Evolutionary conservation across 495 filamentous ascomycete genomes (phyloP).

Genomic region (Copromyces sp.): DNA sequence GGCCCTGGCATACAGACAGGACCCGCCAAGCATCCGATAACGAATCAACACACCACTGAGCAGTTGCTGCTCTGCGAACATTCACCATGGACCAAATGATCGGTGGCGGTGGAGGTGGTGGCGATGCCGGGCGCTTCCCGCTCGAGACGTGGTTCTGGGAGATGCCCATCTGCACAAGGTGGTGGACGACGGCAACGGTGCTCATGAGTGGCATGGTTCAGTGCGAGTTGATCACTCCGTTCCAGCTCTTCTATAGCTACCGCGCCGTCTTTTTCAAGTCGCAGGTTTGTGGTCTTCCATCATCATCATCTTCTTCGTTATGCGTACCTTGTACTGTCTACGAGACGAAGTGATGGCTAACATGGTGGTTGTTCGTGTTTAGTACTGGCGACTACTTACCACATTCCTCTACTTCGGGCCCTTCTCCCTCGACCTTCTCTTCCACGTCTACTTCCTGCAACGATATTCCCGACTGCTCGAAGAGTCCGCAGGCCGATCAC

Average conservation of each 20-base stretch:
- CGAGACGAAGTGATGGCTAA: not conserved
- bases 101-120: slow-evolving; percentile 8
- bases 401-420: slow-evolving; percentile 98
- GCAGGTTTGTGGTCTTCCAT: slow-evolving; percentile 47
- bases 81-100: slow-evolving; percentile 57
- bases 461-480: slow-evolving; percentile 93
- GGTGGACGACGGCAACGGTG: slow-evolving; percentile 92
- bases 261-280: slow-evolving; percentile 80
- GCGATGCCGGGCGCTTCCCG: slow-evolving; percentile 62
- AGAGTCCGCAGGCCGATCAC: slow-evolving; percentile 79
- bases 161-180: slow-evolving; percentile 89
- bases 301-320: not conserved
- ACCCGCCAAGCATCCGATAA: not conserved
- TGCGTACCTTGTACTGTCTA: no score
- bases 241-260: slow-evolving; percentile 95
- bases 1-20: not conserved
- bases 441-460: slow-evolving; percentile 98
- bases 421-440: slow-evolving; percentile 85
- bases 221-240: slow-evolving; percentile 80
- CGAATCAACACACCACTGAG: not conserved
- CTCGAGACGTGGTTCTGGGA: slow-evolving; percentile 97
- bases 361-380: not conserved
- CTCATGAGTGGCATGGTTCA: slow-evolving; percentile 84
- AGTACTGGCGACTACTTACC: slow-evolving; percentile 94
- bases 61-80: not conserved